Evolutionary conservation across 139 green algal genomes (phyloP), one percentile per base, ranked within the genome.

Genomic region (Mesotaenium endlicherianum): DNA sequence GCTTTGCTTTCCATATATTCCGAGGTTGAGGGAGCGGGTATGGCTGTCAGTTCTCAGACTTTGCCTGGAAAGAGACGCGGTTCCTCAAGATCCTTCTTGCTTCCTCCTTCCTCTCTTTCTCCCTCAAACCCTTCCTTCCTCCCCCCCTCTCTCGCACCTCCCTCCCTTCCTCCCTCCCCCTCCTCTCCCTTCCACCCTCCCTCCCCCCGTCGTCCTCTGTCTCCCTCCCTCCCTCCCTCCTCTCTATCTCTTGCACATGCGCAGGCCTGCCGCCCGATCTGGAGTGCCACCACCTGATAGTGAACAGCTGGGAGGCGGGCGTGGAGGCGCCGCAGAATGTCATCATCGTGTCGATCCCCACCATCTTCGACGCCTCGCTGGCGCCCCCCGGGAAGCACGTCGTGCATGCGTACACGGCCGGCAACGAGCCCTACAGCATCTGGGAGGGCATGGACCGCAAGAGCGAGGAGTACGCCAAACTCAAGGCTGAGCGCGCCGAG

Each of bases 251-350:
- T 74, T 74, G 36, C 11, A 11, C 60, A 26, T 74, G 38, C 47
- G 30, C 45, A 81, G 93, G 91, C 11, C 81, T 98, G 30, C 86
- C 90, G 1, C 38, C 76, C 2, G 89, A 96, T 50, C 70, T 96
- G 44, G 90, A 95, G 53, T 93, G 90, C 85, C 93, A 97, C 85
- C 94, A 97, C 85, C 88, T 98, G n/a, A 83, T 96, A 20, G 91
- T 97, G 36, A 92, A 94, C 74, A 64, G 89, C 88, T 94, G 91
- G 91, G 47, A 87, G 36, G 78, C 90, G 44, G 57, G 47, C 3
- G 49, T 90, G 1, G 71, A 55, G 0, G 45, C 68, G 26, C 77
- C 78, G 5, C 53, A 77, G 49, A 92, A 92, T 68, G 78, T 91
- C 17, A 60, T 86, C 67, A 95, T 94, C 72, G 91, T 91, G 16